These are phyloP conservation scores for Mycena capillaripes DNA, from an alignment of 768 basidiomycete genomes.

Conservation along the genomic window DNA sequence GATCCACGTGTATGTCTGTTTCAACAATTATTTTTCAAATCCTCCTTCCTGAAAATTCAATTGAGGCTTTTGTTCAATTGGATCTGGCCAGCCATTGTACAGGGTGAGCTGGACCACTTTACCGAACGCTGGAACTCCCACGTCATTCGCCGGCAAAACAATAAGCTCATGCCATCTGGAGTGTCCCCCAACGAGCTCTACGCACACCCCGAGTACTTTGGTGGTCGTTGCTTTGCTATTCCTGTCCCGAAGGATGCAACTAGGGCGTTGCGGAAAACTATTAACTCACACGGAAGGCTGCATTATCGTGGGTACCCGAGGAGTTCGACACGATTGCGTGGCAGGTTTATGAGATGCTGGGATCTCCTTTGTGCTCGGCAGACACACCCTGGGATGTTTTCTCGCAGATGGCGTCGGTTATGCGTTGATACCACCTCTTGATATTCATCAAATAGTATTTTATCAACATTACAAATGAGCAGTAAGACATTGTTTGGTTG, in stretches of 20 bases:
- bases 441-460: too few species aligned
- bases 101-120: constrained; percentile 39
- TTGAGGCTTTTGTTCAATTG: constrained; percentile 38
- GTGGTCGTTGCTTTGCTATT: constrained; percentile 2
- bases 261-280: neutral
- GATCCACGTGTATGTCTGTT: too few species aligned
- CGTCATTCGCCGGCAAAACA: constrained; percentile 33
- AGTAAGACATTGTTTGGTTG: too few species aligned
- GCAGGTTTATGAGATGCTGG: neutral
- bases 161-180: constrained; percentile 45
- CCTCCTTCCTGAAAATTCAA: neutral
- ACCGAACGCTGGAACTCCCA: too few species aligned
- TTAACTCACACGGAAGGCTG: neutral
- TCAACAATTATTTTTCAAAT: neutral
- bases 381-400: neutral
- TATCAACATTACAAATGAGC: too few species aligned
- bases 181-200: constrained; percentile 34
- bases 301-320: neutral
- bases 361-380: neutral
- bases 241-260: neutral
- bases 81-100: constrained; percentile 47
- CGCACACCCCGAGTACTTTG: neutral
- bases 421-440: constrained; percentile 5
- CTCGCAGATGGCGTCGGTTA: neutral
- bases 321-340: neutral